Evolutionary conservation across 148 eudicot species (phyloP).

Genomic region (Camellia sinensis): DNA sequence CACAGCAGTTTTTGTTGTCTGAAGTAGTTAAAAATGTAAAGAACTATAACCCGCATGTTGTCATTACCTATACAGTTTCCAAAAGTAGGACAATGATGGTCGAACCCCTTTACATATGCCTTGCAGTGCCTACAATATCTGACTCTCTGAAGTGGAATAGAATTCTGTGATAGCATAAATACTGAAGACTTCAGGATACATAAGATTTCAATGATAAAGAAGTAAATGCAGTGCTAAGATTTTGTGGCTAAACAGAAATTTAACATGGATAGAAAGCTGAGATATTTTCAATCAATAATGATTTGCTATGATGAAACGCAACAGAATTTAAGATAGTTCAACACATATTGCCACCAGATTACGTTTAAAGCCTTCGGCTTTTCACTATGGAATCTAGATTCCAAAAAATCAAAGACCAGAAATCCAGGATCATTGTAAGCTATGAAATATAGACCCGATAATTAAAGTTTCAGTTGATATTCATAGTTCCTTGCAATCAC

Average conservation of each 20-base stretch:
- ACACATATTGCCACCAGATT: neutral
- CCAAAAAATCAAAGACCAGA: conserved; percentile 7
- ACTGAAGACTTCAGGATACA: neutral
- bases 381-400: neutral
- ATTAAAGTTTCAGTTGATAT: neutral
- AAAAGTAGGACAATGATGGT: conserved; percentile 92
- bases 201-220: neutral
- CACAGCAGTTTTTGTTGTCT: too few relatives aligned
- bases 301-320: neutral
- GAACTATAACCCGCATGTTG: neutral
- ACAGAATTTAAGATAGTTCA: neutral
- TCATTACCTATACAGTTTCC: conserved; percentile 83
- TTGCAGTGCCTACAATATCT: conserved; percentile 69
- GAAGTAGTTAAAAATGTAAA: neutral
- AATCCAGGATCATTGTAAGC: neutral
- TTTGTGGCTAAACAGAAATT: neutral
- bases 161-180: neutral
- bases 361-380: neutral
- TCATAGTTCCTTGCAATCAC: neutral
- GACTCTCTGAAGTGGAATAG: conserved; percentile 33
- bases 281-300: neutral
- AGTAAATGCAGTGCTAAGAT: neutral
- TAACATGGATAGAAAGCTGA: neutral
- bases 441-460: neutral
- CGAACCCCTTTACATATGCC: conserved; percentile 67